Evolutionary conservation across 768 basidiomycete species (phyloP).

Genomic region (Lactarius deliciosus): DNA sequence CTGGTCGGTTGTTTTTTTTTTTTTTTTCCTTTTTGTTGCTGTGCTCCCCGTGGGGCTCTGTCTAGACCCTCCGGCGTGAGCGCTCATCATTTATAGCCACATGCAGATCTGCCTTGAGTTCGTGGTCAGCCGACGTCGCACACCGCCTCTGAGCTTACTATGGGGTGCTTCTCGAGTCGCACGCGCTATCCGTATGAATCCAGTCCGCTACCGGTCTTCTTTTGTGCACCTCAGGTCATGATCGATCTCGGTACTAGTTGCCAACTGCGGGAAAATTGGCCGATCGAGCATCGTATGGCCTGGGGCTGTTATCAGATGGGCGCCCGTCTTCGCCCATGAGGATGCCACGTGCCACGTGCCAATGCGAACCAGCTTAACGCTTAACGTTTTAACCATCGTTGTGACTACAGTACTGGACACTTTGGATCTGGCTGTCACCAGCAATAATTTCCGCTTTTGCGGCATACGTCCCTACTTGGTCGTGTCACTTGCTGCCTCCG

Average conservation of each 20-base stretch:
- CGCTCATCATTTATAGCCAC: background rate
- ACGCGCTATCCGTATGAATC: background rate
- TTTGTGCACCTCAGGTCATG: background rate
- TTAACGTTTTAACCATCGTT: constrained; percentile 8
- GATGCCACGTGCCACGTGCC: constrained; percentile 15
- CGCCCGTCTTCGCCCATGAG: constrained; percentile 13
- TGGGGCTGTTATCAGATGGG: constrained; percentile 12
- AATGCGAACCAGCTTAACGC: constrained; percentile 2
- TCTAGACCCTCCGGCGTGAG: background rate
- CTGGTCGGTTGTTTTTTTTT: background rate
- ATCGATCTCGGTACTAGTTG: constrained; percentile 12
- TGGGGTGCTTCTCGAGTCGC: background rate
- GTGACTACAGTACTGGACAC: constrained; percentile 16
- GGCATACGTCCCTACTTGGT: background rate
- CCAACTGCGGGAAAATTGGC: background rate
- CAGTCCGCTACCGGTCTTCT: background rate
- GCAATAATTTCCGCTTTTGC: constrained; percentile 21
- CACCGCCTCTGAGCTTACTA: background rate
- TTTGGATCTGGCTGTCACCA: constrained; percentile 10
- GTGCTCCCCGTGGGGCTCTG: background rate
- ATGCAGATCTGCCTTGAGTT: constrained; percentile 3
- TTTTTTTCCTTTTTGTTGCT: background rate
- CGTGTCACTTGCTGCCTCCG: constrained; percentile 1
- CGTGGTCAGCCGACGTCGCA: background rate
- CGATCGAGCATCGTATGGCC: constrained; percentile 8